Evolutionary conservation across 2,329 filamentous ascomycete species (phyloP).

Genomic region (Beauveria australis): DNA sequence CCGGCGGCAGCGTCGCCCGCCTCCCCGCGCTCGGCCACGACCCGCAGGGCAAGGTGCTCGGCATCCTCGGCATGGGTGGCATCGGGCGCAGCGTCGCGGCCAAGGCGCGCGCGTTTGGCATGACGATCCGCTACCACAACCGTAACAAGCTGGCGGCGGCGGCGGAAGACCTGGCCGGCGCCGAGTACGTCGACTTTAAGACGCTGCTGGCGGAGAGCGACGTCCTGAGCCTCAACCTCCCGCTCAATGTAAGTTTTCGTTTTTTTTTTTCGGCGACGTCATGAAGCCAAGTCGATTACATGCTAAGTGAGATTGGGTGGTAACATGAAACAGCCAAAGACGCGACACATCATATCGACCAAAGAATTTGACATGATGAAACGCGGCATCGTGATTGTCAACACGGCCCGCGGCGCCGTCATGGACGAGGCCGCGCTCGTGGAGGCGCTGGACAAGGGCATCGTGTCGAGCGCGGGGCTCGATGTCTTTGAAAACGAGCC

Average conservation of each 20-base stretch:
- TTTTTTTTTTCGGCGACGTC: too few species aligned
- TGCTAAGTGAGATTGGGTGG: too few species aligned
- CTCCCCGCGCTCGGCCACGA: conserved; percentile 60
- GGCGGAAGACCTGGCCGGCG: conserved; percentile 48
- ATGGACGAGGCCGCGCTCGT: conserved; percentile 78
- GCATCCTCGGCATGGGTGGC: conserved; percentile 79
- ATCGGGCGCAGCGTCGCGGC: conserved; percentile 71
- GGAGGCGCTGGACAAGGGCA: conserved; percentile 59
- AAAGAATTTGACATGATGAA: conserved; percentile 72
- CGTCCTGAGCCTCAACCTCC: conserved; percentile 72
- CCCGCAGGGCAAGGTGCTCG: conserved; percentile 68
- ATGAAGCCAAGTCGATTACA: too few species aligned
- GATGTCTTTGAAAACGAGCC: conserved; percentile 84
- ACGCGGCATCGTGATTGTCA: conserved; percentile 65
- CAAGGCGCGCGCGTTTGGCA: conserved; percentile 68
- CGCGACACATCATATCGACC: conserved; percentile 66
- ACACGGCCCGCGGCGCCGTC: conserved; percentile 74
- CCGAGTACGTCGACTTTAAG: conserved; percentile 65
- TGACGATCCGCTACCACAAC: conserved; percentile 70
- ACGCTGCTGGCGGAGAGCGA: conserved; percentile 62
- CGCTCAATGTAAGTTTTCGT: conserved; percentile 60
- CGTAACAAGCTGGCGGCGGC: conserved; percentile 46
- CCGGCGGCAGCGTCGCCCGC: conserved; percentile 20
- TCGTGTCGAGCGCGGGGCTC: conserved; percentile 62
- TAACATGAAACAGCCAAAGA: conserved; percentile 38